A percentile compares a stretch with the other conserved stretches of the same genome.
These are phyloP conservation scores for Herpotrichia juniperi DNA, from an alignment of 2,329 filamentous ascomycete genomes.

Conservation along the genomic window DNA sequence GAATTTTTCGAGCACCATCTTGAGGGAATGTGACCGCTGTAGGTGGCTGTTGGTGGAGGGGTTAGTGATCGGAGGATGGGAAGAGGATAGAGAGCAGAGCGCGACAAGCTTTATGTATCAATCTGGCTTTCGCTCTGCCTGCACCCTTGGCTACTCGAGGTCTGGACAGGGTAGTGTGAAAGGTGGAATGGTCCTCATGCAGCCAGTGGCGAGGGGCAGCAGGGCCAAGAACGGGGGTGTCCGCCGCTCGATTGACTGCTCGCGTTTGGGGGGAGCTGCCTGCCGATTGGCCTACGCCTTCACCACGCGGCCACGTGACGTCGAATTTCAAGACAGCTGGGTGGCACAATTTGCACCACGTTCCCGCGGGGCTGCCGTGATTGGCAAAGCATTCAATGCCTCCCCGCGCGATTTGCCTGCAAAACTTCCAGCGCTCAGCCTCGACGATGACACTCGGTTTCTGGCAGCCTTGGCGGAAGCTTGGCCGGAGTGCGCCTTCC, in stretches of 20 bases:
- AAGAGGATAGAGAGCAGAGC: not conserved
- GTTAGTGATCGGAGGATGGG: conserved; percentile 1
- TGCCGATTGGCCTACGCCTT: not conserved
- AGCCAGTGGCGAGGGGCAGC: not conserved
- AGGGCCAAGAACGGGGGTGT: not conserved
- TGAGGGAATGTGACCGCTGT: conserved; percentile 3
- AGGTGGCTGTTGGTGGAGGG: not conserved
- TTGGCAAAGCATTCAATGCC: not conserved
- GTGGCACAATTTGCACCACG: not conserved
- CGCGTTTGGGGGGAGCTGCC: not conserved
- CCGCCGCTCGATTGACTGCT: not conserved
- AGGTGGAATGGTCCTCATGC: conserved; percentile 1
- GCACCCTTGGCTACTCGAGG: not conserved
- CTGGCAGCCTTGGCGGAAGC: not conserved
- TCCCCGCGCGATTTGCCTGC: not conserved
- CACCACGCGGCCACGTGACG: not conserved
- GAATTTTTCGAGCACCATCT: conserved; percentile 60
- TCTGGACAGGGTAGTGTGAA: no score
- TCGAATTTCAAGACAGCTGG: not conserved
- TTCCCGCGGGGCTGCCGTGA: not conserved
- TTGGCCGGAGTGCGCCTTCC: conserved; percentile 1
- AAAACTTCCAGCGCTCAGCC: not conserved
- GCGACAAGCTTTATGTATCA: not conserved
- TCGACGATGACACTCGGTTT: conserved; percentile 1
- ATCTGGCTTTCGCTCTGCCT: not conserved